phyloP scores from a whole-genome alignment of 345 rosid genomes.

The Boechera retrofracta region DNA sequence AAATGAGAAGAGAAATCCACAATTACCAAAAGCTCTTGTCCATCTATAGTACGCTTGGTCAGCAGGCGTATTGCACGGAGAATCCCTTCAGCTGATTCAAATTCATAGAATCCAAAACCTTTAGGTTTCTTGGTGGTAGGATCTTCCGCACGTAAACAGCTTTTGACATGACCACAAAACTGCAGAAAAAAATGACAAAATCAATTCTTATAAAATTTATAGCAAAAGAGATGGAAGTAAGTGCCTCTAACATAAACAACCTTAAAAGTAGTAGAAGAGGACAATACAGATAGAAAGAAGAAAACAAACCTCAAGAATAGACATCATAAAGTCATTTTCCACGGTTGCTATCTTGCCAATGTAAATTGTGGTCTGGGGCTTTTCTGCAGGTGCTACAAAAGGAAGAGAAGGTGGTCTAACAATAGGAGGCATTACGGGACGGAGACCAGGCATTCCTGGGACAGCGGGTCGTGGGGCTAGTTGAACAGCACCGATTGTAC shows the following conservation, averaged over 20 bases:
- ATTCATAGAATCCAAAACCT: constrained; percentile 96
- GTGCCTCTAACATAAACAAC: constrained; percentile 9
- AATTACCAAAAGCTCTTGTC: constrained; percentile 91
- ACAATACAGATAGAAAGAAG: constrained; percentile 22
- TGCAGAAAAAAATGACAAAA: constrained; percentile 45
- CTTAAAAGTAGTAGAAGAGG: background rate
- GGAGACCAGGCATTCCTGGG: constrained; percentile 76
- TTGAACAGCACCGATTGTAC: constrained; percentile 65
- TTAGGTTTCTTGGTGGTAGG: constrained; percentile 81
- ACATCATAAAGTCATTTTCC: constrained; percentile 86
- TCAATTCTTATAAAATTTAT: constrained; percentile 6
- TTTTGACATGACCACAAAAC: constrained; percentile 94
- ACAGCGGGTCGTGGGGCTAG: constrained; percentile 64
- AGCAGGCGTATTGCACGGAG: constrained; percentile 93
- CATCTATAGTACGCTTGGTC: constrained; percentile 84
- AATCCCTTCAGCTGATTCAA: constrained; percentile 95
- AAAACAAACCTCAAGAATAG: constrained; percentile 70
- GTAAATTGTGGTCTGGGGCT: constrained; percentile 95
- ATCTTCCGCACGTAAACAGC: constrained; percentile 87
- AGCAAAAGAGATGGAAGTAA: constrained; percentile 20
- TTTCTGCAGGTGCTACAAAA: constrained; percentile 70
- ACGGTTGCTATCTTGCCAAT: constrained; percentile 95
- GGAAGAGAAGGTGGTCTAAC: constrained; percentile 75
- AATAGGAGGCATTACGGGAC: constrained; percentile 70
- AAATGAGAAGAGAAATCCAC: constrained; percentile 20